phyloP scores from a whole-genome alignment of 495 filamentous ascomycete genomes.

The Aspergillus biplanus region DNA sequence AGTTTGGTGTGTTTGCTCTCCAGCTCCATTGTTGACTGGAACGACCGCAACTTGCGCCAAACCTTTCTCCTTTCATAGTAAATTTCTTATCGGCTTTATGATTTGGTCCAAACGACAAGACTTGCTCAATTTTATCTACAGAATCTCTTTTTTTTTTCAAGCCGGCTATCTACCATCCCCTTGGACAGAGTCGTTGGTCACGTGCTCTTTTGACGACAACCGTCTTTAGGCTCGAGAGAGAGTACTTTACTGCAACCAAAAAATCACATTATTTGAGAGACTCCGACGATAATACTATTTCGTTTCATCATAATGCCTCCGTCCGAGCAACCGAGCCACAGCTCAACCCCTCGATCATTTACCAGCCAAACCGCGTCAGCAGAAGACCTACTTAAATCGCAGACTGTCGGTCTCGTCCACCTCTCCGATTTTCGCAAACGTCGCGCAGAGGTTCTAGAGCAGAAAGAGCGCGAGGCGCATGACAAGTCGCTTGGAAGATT shows the following conservation, averaged over 20 bases:
- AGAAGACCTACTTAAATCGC: constrained; percentile 86
- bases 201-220: no score
- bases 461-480: constrained; percentile 82
- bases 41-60: background rate
- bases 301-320: constrained; percentile 33
- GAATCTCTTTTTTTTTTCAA: no score
- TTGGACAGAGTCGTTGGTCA: no score
- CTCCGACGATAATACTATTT: background rate
- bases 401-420: constrained; percentile 90
- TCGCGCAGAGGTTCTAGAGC: constrained; percentile 90
- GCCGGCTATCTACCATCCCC: no score
- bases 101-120: no score
- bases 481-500: constrained; percentile 57
- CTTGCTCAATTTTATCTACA: no score
- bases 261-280: background rate
- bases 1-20: constrained; percentile 45
- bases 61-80: background rate
- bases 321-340: constrained; percentile 41
- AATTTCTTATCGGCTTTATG: no score
- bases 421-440: constrained; percentile 96
- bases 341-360: constrained; percentile 60
- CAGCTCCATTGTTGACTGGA: background rate
- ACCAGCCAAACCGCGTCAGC: constrained; percentile 78
- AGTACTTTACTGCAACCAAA: no score
- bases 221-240: no score